Conservation (phyloP, 2,329 filamentous ascomycete species). For the Sphaerulina populicola region DNA sequence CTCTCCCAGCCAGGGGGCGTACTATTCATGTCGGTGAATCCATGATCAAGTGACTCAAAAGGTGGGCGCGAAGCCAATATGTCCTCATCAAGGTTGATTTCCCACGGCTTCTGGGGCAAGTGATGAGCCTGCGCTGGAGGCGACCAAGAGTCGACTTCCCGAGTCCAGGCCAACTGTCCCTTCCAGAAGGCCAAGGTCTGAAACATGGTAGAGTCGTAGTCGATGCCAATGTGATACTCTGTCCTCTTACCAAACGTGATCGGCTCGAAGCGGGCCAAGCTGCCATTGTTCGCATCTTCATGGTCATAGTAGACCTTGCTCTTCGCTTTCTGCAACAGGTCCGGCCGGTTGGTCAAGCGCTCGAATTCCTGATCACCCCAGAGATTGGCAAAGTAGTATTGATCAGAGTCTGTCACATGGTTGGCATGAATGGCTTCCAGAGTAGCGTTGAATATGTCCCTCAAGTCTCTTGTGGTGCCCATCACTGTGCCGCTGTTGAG, state of each 20-base stretch:
- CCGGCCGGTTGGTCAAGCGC: constrained; percentile 8
- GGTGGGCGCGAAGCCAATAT: constrained; percentile 22
- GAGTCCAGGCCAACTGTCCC: constrained; percentile 30
- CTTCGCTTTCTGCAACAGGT: constrained; percentile 25
- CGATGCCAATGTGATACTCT: constrained; percentile 22
- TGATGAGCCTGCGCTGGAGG: constrained; percentile 5
- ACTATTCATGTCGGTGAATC: background rate
- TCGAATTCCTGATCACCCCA: constrained; percentile 47
- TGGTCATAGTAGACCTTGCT: constrained; percentile 30
- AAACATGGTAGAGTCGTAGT: constrained; percentile 20
- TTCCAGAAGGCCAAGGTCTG: constrained; percentile 29
- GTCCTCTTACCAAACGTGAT: constrained; percentile 21
- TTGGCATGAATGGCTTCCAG: constrained; percentile 33
- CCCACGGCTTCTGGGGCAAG: constrained; percentile 15
- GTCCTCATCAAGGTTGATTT: constrained; percentile 20
- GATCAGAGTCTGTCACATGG: constrained; percentile 30
- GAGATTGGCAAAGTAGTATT: constrained; percentile 44
- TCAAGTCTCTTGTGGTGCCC: constrained; percentile 29
- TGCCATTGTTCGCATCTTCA: constrained; percentile 34
- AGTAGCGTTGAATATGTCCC: constrained; percentile 38
- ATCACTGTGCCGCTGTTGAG: constrained; percentile 44
- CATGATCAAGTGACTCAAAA: constrained; percentile 17
- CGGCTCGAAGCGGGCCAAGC: constrained; percentile 26
- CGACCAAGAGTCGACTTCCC: constrained; percentile 29
- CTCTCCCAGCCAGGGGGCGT: constrained; percentile 10